phyloP scores from a whole-genome alignment of 805 yeast genomes.

The Starmerella stellata region DNA sequence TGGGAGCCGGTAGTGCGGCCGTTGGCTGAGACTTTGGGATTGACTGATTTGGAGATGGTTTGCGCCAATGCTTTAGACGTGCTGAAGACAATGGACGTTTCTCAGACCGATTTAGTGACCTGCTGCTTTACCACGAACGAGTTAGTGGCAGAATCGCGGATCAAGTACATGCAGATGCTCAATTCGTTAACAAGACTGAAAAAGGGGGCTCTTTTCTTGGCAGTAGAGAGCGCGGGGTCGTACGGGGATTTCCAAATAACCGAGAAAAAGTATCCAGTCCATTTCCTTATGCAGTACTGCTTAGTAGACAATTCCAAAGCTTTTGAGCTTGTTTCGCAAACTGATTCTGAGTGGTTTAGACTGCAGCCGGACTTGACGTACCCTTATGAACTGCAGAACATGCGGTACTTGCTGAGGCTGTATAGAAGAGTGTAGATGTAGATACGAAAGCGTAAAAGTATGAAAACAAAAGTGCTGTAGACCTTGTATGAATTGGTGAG shows the following conservation, averaged over 20 bases:
- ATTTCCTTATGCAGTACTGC: conserved; percentile 57
- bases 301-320: conserved; percentile 31
- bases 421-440: conserved; percentile 30
- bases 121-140: conserved; percentile 76
- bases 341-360: conserved; percentile 74
- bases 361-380: conserved; percentile 36
- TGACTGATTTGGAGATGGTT: conserved; percentile 24
- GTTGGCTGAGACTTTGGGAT: conserved; percentile 29
- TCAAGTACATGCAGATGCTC: conserved; percentile 41
- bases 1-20: conserved; percentile 42
- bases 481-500: too few relatives aligned
- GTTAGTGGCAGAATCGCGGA: conserved; percentile 49
- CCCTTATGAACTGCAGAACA: conserved; percentile 58
- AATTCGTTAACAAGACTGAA: conserved; percentile 35
- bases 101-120: conserved; percentile 31
- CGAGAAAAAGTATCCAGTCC: conserved; percentile 60
- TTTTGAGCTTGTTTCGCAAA: conserved; percentile 49
- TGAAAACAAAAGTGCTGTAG: too few relatives aligned
- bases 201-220: conserved; percentile 41
- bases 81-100: not conserved
- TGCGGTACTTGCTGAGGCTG: conserved; percentile 68
- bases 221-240: conserved; percentile 81
- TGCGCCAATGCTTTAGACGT: conserved; percentile 17
- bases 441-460: too few relatives aligned
- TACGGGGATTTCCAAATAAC: conserved; percentile 68